Percentiles rank a stretch among this genome's conserved stretches.
phyloP scores from a whole-genome alignment of 371 early-diverging fungal species.

The Aphelidium insulamus region DNA sequence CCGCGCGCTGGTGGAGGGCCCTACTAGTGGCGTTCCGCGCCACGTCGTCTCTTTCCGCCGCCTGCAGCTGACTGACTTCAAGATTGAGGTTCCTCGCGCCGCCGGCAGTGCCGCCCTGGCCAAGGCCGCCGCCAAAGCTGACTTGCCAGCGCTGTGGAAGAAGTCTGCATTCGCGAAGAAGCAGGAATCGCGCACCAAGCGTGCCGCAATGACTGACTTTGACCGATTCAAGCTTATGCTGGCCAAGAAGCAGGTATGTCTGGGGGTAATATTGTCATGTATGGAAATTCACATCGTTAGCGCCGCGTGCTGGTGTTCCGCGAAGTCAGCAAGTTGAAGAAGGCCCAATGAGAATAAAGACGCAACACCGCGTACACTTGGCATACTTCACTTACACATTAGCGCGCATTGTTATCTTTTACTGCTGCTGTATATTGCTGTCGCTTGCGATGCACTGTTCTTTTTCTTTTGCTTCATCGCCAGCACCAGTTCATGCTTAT shows the following conservation, averaged over 20 bases:
- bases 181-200: conserved; percentile 48
- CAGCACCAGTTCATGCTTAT: too few species aligned
- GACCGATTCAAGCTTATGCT: conserved; percentile 87
- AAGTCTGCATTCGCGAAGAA: conserved; percentile 87
- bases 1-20: conserved; percentile 91
- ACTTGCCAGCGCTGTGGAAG: conserved; percentile 49
- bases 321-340: too few species aligned
- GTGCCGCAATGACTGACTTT: conserved; percentile 69
- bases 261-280: too few species aligned
- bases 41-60: conserved; percentile 67
- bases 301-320: too few species aligned
- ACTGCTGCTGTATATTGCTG: too few species aligned
- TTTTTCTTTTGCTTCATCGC: too few species aligned
- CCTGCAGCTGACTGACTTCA: conserved; percentile 65
- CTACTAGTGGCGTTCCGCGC: conserved; percentile 81
- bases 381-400: too few species aligned
- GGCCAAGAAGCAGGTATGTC: conserved; percentile 60
- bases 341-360: too few species aligned
- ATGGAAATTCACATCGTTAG: too few species aligned
- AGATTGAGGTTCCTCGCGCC: conserved; percentile 59
- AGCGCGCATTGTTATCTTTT: too few species aligned
- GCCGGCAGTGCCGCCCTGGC: conserved; percentile 48
- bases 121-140: conserved; percentile 61
- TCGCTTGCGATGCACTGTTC: too few species aligned
- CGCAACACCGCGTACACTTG: too few species aligned